Conservation (phyloP, 345 rosid species). For the Iberis pinnata region DNA sequence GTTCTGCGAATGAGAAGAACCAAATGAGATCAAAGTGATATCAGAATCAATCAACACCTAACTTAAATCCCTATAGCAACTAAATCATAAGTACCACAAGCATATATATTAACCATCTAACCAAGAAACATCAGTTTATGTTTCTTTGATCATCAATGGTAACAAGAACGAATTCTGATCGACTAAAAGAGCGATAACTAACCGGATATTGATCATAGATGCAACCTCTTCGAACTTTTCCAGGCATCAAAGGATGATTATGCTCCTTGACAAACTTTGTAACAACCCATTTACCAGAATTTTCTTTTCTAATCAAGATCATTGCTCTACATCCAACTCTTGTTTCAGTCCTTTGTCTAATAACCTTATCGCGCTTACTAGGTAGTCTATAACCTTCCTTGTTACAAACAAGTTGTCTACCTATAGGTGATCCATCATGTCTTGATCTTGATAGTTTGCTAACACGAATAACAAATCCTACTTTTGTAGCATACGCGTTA, state of each 20-base stretch:
- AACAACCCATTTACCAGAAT: conserved; percentile 86
- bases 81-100: no score
- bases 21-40: conserved; percentile 2
- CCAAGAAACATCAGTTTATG: conserved; percentile 1
- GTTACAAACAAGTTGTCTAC: conserved; percentile 94
- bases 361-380: conserved; percentile 85
- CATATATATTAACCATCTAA: background rate
- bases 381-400: conserved; percentile 92
- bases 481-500: conserved; percentile 73
- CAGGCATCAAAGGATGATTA: conserved; percentile 76
- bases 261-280: conserved; percentile 92
- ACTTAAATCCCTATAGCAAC: no score
- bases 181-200: conserved; percentile 31
- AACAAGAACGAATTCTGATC: background rate
- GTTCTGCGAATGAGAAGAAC: conserved; percentile 42
- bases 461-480: conserved; percentile 90
- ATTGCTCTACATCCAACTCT: conserved; percentile 99
- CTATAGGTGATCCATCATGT: conserved; percentile 91
- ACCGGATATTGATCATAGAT: conserved; percentile 97
- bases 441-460: conserved; percentile 96
- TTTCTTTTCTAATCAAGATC: conserved; percentile 91
- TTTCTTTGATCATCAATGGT: no score
- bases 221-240: conserved; percentile 84
- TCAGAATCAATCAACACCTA: conserved; percentile 10
- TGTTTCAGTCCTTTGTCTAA: conserved; percentile 93